phyloP scores from a whole-genome alignment of 495 filamentous ascomycete genomes.

The Hypomontagnella submonticulosa region DNA sequence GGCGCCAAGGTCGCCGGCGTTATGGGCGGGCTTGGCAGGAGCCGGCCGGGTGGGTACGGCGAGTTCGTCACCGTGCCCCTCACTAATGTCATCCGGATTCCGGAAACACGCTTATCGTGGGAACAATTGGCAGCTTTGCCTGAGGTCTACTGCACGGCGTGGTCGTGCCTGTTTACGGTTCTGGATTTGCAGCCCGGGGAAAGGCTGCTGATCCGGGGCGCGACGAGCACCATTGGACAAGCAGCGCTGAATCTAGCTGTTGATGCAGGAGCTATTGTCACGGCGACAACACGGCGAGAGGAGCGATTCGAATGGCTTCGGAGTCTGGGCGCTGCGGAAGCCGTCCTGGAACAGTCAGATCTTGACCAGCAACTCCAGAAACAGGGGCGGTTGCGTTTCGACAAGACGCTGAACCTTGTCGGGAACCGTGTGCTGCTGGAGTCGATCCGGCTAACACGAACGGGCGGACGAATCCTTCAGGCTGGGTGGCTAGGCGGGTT shows the following conservation, averaged over 20 bases:
- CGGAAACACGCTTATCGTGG: slow-evolving; percentile 49
- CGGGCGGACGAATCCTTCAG: slow-evolving; percentile 54
- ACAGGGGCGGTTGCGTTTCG: slow-evolving; percentile 45
- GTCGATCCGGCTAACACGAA: slow-evolving; percentile 49
- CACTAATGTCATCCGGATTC: slow-evolving; percentile 51
- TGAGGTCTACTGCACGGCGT: slow-evolving; percentile 58
- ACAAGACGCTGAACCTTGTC: slow-evolving; percentile 57
- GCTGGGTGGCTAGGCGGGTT: slow-evolving; percentile 61
- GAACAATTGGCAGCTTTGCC: slow-evolving; percentile 57
- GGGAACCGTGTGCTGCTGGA: slow-evolving; percentile 59
- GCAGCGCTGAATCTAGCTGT: slow-evolving; percentile 60
- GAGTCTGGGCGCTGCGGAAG: slow-evolving; percentile 48
- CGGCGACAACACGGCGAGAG: slow-evolving; percentile 53
- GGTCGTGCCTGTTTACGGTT: slow-evolving; percentile 55
- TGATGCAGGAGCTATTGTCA: slow-evolving; percentile 53
- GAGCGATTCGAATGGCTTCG: slow-evolving; percentile 46
- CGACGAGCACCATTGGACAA: slow-evolving; percentile 57
- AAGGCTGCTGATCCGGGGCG: slow-evolving; percentile 56
- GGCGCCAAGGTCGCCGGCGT: slow-evolving; percentile 53
- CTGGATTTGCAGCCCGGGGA: slow-evolving; percentile 51
- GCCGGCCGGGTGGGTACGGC: slow-evolving; percentile 54
- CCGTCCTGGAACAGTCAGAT: slow-evolving; percentile 41
- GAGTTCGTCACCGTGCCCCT: slow-evolving; percentile 52
- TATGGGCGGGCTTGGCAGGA: slow-evolving; percentile 60
- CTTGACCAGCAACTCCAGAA: slow-evolving; percentile 18